Percentiles rank a stretch among this genome's conserved stretches.
phyloP scores from a whole-genome alignment of 306 rosid genomes.

The Carpinus viminea region DNA sequence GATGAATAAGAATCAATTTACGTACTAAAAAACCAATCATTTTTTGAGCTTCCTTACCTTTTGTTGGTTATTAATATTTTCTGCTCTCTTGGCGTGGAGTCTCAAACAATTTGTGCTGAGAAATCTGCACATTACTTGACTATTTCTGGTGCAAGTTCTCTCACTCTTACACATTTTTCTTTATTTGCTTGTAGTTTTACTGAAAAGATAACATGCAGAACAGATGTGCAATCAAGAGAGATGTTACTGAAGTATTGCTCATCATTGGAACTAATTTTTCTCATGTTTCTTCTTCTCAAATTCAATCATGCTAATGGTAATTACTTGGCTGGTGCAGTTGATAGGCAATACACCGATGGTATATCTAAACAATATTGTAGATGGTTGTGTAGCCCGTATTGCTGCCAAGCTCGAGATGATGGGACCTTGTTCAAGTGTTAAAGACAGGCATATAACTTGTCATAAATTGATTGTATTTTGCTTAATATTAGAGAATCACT shows the following conservation, averaged over 20 bases:
- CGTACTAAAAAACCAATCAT: no score
- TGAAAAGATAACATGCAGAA: slow-evolving; percentile 48
- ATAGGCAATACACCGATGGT: slow-evolving; percentile 76
- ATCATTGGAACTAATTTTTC: background rate
- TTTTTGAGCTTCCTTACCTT: no score
- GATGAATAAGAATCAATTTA: no score
- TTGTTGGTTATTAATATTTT: no score
- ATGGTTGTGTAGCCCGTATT: slow-evolving; percentile 66
- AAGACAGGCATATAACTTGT: slow-evolving; percentile 50
- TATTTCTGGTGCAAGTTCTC: background rate
- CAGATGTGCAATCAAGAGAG: slow-evolving; percentile 62
- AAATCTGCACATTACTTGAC: no score
- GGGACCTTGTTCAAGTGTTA: slow-evolving; percentile 78
- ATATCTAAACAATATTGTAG: slow-evolving; percentile 66
- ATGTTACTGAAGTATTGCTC: slow-evolving; percentile 63
- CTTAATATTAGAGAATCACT: background rate
- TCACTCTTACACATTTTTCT: background rate
- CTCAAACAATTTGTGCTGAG: no score
- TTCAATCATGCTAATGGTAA: background rate
- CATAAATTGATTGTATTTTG: background rate
- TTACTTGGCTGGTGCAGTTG: slow-evolving; percentile 41
- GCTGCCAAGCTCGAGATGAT: slow-evolving; percentile 78
- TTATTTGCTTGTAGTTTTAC: slow-evolving; percentile 13
- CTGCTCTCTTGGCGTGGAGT: no score
- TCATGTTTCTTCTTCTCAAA: background rate